Evolutionary conservation across 768 basidiomycete species (phyloP).

Genomic region (Amanita thiersii): DNA sequence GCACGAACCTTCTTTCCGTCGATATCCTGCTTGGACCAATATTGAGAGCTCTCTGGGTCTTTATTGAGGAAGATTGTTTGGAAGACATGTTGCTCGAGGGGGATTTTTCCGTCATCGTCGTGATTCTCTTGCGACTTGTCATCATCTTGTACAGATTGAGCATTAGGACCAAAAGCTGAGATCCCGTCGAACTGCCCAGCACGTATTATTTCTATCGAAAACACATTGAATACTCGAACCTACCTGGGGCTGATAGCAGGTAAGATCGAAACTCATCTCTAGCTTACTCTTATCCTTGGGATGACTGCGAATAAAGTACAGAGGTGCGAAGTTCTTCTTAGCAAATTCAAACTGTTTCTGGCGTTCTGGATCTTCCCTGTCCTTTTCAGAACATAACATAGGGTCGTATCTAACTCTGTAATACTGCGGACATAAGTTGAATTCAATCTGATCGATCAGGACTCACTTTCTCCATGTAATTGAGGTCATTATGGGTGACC

Average conservation of each 20-base stretch:
- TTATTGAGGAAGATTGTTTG: conserved; percentile 43
- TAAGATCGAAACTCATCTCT: conserved; percentile 46
- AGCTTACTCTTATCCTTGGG: conserved; percentile 34
- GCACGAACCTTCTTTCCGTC: conserved; percentile 19
- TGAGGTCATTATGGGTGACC: conserved; percentile 39
- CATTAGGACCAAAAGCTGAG: conserved; percentile 11
- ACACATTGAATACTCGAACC: conserved; percentile 2
- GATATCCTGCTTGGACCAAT: conserved; percentile 37
- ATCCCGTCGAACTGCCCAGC: conserved; percentile 17
- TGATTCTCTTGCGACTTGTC: neutral
- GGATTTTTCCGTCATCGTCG: conserved; percentile 14
- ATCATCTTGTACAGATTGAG: neutral
- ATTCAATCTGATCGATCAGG: neutral
- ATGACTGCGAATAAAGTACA: conserved; percentile 40
- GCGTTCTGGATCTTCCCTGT: conserved; percentile 16
- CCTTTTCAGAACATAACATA: conserved; percentile 19
- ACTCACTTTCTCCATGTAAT: conserved; percentile 36
- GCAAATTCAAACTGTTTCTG: conserved; percentile 27
- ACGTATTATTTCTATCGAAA: neutral
- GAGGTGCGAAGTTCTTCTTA: conserved; percentile 29
- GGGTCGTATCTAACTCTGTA: conserved; percentile 30
- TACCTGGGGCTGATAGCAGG: conserved; percentile 39
- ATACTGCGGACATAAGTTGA: conserved; percentile 19
- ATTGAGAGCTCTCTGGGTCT: conserved; percentile 23
- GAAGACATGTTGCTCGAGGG: conserved; percentile 35